Conservation (phyloP, 495 filamentous ascomycete species). For the Glarea lozoyensis region DNA sequence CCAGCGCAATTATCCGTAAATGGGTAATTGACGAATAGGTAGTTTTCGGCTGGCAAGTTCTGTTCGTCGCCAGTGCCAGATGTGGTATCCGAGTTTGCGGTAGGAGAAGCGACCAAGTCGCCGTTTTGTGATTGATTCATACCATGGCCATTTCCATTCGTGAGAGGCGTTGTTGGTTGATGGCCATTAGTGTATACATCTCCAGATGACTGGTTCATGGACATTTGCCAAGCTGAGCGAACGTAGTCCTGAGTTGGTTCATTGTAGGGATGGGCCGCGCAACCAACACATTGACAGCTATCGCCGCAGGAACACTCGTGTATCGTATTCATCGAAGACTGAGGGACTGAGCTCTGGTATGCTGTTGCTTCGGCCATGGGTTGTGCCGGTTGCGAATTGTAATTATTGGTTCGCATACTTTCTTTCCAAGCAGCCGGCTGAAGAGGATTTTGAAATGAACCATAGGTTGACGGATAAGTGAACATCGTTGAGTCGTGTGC, state of each 20-base stretch:
- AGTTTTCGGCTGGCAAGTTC: constrained; percentile 32
- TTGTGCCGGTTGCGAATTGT: constrained; percentile 1
- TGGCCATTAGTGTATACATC: constrained; percentile 14
- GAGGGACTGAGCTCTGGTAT: constrained; percentile 6
- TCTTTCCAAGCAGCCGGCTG: constrained; percentile 33
- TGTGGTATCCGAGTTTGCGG: constrained; percentile 30
- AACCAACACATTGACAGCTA: constrained; percentile 60
- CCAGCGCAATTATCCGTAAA: constrained; percentile 28
- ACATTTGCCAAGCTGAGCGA: constrained; percentile 25
- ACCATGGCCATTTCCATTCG: constrained; percentile 5
- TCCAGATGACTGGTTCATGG: constrained; percentile 5
- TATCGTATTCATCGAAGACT: constrained; percentile 8
- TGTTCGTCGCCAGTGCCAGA: constrained; percentile 35
- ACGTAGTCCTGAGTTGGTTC: constrained; percentile 59
- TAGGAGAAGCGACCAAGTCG: constrained; percentile 14
- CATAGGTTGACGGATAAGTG: constrained; percentile 27
- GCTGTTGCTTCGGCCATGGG: background rate
- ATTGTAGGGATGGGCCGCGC: constrained; percentile 64
- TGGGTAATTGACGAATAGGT: constrained; percentile 39
- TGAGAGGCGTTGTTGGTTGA: background rate
- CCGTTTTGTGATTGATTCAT: background rate
- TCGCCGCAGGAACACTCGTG: constrained; percentile 52
- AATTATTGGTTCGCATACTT: constrained; percentile 16
- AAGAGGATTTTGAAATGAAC: constrained; percentile 31
- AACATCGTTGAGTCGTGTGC: constrained; percentile 15